phyloP scores from a whole-genome alignment of 1,284 basidiomycete species.

The Microbotryum lychnidis-dioicae region DNA sequence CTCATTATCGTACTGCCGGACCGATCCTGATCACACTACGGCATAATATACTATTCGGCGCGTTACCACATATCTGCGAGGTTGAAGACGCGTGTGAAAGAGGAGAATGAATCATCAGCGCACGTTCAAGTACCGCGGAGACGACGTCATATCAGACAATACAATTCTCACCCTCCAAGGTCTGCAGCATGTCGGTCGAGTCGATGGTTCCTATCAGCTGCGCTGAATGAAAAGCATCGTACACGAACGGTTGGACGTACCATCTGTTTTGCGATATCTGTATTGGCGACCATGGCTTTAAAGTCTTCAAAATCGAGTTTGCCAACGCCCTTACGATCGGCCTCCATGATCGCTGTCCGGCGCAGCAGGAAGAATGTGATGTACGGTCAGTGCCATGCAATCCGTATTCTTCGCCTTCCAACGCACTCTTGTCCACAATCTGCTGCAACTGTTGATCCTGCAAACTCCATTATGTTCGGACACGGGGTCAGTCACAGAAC shows the following conservation, averaged over 20 bases:
- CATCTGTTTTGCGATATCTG: constrained; percentile 97
- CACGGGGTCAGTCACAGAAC: background rate
- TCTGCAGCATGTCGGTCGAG: background rate
- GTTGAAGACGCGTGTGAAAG: background rate
- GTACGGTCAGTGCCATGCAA: background rate
- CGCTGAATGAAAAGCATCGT: no score
- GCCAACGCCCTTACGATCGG: constrained; percentile 94
- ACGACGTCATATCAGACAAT: background rate
- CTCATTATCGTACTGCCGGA: background rate
- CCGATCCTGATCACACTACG: background rate
- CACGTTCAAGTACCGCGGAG: constrained; percentile 1
- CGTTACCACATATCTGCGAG: constrained; percentile 20
- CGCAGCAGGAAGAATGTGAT: background rate
- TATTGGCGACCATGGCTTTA: constrained; percentile 91
- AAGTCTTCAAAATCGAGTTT: constrained; percentile 97
- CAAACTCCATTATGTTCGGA: background rate
- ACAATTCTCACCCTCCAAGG: background rate
- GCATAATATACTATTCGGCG: background rate
- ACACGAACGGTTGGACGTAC: background rate
- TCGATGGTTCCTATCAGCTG: background rate
- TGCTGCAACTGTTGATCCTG: constrained; percentile 97
- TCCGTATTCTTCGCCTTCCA: background rate
- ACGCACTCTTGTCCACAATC: constrained; percentile 86
- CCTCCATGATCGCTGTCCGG: constrained; percentile 78
- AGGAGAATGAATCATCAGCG: background rate